Percentiles rank a stretch among this genome's conserved stretches.
phyloP scores from a whole-genome alignment of 2,329 filamentous ascomycete genomes.

The Pestalotiopsis sp. region DNA sequence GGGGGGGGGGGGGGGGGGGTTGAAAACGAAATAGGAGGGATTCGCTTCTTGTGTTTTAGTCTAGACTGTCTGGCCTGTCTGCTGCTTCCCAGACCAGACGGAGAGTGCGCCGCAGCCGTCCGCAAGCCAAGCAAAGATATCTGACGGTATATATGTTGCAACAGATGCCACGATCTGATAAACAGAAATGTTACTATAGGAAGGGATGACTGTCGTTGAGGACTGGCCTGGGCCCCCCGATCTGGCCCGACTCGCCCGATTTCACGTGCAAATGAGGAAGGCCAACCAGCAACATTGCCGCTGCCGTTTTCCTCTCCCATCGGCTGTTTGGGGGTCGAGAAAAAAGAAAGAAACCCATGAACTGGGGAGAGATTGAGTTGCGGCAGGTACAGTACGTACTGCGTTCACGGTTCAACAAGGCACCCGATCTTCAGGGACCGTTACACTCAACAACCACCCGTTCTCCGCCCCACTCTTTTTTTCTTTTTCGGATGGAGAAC shows the following conservation, averaged over 20 bases:
- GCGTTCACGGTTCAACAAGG: background rate
- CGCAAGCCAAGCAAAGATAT: background rate
- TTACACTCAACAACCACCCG: background rate
- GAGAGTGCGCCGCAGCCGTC: background rate
- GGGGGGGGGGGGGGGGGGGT: too few relatives aligned
- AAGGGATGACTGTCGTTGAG: background rate
- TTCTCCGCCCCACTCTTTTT: background rate
- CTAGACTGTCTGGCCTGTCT: background rate
- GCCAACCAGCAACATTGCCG: background rate
- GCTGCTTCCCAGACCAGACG: background rate
- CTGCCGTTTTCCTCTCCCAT: background rate
- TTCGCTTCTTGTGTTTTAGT: background rate
- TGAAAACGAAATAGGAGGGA: background rate
- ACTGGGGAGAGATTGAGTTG: background rate
- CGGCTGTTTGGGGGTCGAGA: background rate
- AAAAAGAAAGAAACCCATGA: background rate
- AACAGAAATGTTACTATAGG: background rate
- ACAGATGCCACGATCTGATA: constrained; percentile 6
- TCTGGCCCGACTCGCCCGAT: background rate
- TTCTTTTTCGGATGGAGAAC: background rate
- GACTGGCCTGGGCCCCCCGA: background rate
- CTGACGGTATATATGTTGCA: constrained; percentile 4
- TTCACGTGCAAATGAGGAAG: background rate
- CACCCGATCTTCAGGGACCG: background rate
- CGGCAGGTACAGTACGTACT: background rate